These are phyloP conservation scores for Blakeslea trispora DNA, from an alignment of 371 early-diverging fungal genomes.

Conservation along the genomic window DNA sequence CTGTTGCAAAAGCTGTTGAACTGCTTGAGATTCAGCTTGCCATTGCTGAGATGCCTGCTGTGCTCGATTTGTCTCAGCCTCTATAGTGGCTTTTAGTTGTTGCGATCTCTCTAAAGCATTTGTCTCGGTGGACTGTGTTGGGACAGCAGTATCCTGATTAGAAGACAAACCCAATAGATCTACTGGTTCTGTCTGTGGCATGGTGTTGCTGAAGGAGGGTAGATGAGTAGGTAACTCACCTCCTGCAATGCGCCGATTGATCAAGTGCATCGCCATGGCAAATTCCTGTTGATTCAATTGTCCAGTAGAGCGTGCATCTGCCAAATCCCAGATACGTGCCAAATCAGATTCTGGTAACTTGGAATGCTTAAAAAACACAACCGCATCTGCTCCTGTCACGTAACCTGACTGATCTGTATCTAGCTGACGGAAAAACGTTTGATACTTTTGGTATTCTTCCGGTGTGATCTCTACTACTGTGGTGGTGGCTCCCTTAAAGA, in stretches of 20 bases:
- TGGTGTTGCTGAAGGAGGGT: slow-evolving; percentile 18
- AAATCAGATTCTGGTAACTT: slow-evolving; percentile 65
- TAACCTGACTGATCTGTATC: slow-evolving; percentile 32
- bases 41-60: slow-evolving; percentile 29
- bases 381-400: slow-evolving; percentile 64
- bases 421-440: slow-evolving; percentile 34
- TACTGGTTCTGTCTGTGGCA: slow-evolving; percentile 14
- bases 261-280: slow-evolving; percentile 65
- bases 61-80: slow-evolving; percentile 22
- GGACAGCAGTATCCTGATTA: too few species aligned
- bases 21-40: slow-evolving; percentile 25
- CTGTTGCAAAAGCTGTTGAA: slow-evolving; percentile 28
- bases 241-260: slow-evolving; percentile 53
- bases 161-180: slow-evolving; percentile 32
- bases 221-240: slow-evolving; percentile 41
- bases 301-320: slow-evolving; percentile 51
- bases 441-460: slow-evolving; percentile 35
- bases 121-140: too few species aligned
- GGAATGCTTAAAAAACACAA: slow-evolving; percentile 76
- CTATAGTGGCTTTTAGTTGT: slow-evolving; percentile 21
- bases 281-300: slow-evolving; percentile 52
- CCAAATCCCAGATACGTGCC: slow-evolving; percentile 75
- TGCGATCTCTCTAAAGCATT: slow-evolving; percentile 7
- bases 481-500: slow-evolving; percentile 13
- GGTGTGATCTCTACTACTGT: slow-evolving; percentile 25